Base-by-base conservation (phyloP, 805 yeast genomes). In the Yamadazyma kitorensis region DNA sequence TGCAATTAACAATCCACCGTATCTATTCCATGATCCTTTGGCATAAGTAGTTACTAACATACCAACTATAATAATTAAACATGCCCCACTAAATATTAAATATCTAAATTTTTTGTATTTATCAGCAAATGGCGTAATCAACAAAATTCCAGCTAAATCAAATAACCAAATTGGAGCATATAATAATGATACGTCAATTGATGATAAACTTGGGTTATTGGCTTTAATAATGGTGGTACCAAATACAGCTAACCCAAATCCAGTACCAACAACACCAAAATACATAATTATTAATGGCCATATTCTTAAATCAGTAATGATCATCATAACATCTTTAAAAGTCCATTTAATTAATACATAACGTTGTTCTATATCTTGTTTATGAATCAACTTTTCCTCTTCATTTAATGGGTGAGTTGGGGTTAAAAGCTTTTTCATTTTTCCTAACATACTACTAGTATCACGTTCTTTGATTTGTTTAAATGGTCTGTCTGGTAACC, bases 181-280 rank as follows among this genome's bases (percentile, higher is more conserved):
- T 35, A 86, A 65, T 28, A 86, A 68, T 2, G 91, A 82, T 17
- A 87, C 77, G 39, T 79, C 65, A 46, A 87, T 82, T 2, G 86
- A 76, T 2, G 78, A 58, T 43, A 83, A 64, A 5, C 52, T 45
- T 2, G 91, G 81, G 52, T 84, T 78, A 43, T 81, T 78, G 4
- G 74, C 72, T 31, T 69, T 58, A 48, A 86, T 81, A 45, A 86
- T 75, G 6, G 91, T 79, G 3, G 95, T 80, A 4, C 89, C 95
- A 58, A 82, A 86, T 14, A 82, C 91, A 20, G 88, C 88, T 31
- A 86, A 64, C 20, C 95, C 96, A 50, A 73, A 80, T 1, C 96
- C 96, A n/a, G 86, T 78, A 29, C 95, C 96, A 17, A 86, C 95
- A 14, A 84, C 95, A 13, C 95, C 96, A 54, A 86, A 87, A 60